Percentiles rank a stretch among this genome's conserved stretches.
Evolutionary conservation across 192 early-diverging fungal genomes (phyloP).

Genomic region (Coemansia sp.): DNA sequence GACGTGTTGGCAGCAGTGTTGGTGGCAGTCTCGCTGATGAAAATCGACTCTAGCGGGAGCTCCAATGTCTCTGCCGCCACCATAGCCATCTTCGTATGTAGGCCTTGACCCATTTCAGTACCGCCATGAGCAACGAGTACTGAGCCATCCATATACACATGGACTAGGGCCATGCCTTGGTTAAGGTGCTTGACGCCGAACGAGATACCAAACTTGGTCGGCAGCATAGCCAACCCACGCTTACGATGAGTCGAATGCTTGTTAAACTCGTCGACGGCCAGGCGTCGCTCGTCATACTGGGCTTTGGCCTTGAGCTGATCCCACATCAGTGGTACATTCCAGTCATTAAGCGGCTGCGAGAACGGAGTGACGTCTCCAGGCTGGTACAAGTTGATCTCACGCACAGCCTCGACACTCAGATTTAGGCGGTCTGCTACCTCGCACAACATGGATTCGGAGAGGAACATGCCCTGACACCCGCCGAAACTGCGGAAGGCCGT

Average conservation of each 20-base stretch:
- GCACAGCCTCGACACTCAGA: conserved; percentile 63
- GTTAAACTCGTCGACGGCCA: conserved; percentile 71
- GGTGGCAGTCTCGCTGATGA: conserved; percentile 76
- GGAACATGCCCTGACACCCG: conserved; percentile 84
- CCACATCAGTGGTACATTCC: conserved; percentile 74
- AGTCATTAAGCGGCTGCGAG: conserved; percentile 62
- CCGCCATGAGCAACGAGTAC: conserved; percentile 85
- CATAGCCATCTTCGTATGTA: conserved; percentile 89
- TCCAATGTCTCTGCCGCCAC: conserved; percentile 77
- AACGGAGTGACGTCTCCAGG: conserved; percentile 74
- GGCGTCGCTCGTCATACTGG: conserved; percentile 59
- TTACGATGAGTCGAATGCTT: conserved; percentile 72
- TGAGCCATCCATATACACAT: conserved; percentile 84
- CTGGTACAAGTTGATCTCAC: conserved; percentile 73
- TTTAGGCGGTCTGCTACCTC: conserved; percentile 76
- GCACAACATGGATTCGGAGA: conserved; percentile 75
- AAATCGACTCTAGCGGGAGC: conserved; percentile 67
- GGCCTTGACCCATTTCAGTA: conserved; percentile 90
- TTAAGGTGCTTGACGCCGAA: conserved; percentile 79
- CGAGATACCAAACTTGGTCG: conserved; percentile 86
- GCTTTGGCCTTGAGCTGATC: conserved; percentile 62
- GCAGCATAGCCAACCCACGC: conserved; percentile 75
- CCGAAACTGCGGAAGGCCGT: conserved; percentile 91
- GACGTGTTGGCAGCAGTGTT: conserved; percentile 78
- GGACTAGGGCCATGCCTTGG: conserved; percentile 84